Conservation (phyloP, 257 asterid genomes). For the Przewalskia tangutica region DNA sequence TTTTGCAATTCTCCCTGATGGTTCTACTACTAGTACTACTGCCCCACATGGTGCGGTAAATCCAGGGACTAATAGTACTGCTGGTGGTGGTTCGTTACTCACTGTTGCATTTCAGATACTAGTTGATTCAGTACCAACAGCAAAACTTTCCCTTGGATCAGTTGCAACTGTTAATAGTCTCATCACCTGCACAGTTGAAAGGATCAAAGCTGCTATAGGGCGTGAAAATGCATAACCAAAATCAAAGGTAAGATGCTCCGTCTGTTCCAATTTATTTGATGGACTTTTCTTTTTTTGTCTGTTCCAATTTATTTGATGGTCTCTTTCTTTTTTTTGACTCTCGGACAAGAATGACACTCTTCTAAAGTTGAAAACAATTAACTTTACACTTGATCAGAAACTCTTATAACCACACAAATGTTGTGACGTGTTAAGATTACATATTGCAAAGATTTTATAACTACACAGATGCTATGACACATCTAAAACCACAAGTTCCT, state of each 20-base stretch:
- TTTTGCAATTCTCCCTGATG: conserved; percentile 51
- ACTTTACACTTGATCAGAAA: too few species aligned
- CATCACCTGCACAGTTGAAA: conserved; percentile 44
- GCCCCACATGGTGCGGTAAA: background rate
- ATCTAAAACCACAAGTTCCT: too few species aligned
- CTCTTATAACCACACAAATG: background rate
- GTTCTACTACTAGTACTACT: conserved; percentile 9
- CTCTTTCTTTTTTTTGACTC: background rate
- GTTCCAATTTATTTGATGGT: background rate
- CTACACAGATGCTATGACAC: too few species aligned
- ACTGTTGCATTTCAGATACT: conserved; percentile 52
- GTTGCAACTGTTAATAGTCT: conserved; percentile 49
- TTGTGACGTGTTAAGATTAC: background rate
- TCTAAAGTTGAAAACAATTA: background rate
- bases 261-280: background rate
- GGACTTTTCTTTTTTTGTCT: background rate
- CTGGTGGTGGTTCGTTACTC: conserved; percentile 33
- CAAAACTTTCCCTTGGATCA: conserved; percentile 45
- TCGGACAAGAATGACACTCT: background rate
- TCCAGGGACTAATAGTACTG: background rate
- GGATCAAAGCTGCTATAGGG: conserved; percentile 34
- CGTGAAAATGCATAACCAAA: conserved; percentile 17
- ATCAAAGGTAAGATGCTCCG: background rate
- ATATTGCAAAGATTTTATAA: too few species aligned
- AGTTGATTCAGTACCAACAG: conserved; percentile 48